Evolutionary conservation across 2,329 filamentous ascomycete genomes (phyloP).

Genomic region (Colletotrichum spaethianum): DNA sequence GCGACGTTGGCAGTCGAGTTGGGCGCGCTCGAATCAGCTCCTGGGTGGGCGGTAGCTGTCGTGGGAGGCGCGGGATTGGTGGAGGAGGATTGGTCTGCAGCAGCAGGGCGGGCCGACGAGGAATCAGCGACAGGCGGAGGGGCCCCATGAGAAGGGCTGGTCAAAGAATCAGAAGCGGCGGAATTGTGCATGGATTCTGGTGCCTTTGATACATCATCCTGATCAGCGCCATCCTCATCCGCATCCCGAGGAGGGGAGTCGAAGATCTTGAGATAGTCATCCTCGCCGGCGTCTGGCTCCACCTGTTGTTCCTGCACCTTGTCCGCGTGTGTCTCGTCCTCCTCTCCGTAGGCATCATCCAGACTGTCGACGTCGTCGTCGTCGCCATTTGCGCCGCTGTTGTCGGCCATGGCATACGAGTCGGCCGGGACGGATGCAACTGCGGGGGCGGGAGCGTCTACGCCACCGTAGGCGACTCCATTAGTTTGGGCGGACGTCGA

Average conservation of each 20-base stretch:
- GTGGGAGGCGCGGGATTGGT: slow-evolving; percentile 25
- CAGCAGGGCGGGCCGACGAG: slow-evolving; percentile 47
- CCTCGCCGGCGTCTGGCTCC: slow-evolving; percentile 52
- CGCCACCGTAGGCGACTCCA: slow-evolving; percentile 40
- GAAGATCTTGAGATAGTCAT: slow-evolving; percentile 67
- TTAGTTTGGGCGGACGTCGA: slow-evolving; percentile 45
- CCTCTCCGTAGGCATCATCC: slow-evolving; percentile 62
- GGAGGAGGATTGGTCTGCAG: slow-evolving; percentile 42
- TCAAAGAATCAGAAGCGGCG: slow-evolving; percentile 56
- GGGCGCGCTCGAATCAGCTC: slow-evolving; percentile 46
- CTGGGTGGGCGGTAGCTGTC: slow-evolving; percentile 47
- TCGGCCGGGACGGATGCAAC: slow-evolving; percentile 47
- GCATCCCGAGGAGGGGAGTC: slow-evolving; percentile 61
- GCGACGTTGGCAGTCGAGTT: slow-evolving; percentile 40
- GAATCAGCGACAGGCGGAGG: slow-evolving; percentile 51
- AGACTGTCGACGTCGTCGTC: slow-evolving; percentile 59
- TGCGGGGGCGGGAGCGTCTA: slow-evolving; percentile 48
- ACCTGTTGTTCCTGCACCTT: slow-evolving; percentile 48
- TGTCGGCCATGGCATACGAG: background rate
- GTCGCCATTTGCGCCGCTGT: slow-evolving; percentile 45
- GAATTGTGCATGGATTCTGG: slow-evolving; percentile 60
- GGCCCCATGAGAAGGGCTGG: slow-evolving; percentile 48
- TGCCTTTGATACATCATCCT: slow-evolving; percentile 60
- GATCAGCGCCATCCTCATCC: slow-evolving; percentile 51
- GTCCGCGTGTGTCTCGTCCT: slow-evolving; percentile 49